Conservation (phyloP, 495 filamentous ascomycete genomes). For the Tuber microsphaerosporum region DNA sequence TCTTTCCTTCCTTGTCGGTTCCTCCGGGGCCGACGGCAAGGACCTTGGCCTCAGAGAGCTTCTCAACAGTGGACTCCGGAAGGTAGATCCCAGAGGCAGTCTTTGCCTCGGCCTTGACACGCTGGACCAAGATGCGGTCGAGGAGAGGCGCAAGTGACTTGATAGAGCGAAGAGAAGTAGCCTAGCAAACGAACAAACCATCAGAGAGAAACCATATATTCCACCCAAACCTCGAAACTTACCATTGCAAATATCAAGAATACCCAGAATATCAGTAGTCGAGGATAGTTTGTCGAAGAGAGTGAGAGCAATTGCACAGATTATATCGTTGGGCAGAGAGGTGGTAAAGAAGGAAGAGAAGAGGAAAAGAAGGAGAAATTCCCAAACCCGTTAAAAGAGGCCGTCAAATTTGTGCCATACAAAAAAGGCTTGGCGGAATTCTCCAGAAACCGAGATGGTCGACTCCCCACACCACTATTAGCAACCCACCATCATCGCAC, state of each 20-base stretch:
- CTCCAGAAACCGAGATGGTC: conserved; percentile 32
- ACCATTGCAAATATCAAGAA: not conserved
- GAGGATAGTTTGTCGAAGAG: not conserved
- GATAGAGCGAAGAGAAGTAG: conserved; percentile 82
- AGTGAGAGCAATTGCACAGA: not conserved
- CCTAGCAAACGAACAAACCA: conserved; percentile 39
- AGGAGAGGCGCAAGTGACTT: conserved; percentile 91
- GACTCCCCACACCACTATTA: conserved; percentile 13
- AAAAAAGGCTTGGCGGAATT: conserved; percentile 39
- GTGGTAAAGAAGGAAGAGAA: not conserved
- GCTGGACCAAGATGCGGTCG: conserved; percentile 97
- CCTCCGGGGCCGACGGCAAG: conserved; percentile 88
- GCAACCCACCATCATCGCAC: conserved; percentile 11
- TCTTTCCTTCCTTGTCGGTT: conserved; percentile 78
- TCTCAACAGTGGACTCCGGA: conserved; percentile 92
- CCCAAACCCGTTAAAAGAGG: not conserved
- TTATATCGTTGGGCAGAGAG: not conserved
- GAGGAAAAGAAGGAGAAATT: not conserved
- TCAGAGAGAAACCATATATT: not conserved
- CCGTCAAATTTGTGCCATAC: conserved; percentile 4
- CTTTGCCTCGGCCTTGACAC: conserved; percentile 93
- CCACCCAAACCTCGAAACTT: not conserved
- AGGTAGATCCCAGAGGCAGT: conserved; percentile 95
- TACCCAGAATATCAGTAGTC: not conserved
- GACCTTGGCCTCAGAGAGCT: conserved; percentile 93